These are phyloP conservation scores for Calonectria henricotiae DNA, from an alignment of 2,329 filamentous ascomycete species.

Conservation along the genomic window DNA sequence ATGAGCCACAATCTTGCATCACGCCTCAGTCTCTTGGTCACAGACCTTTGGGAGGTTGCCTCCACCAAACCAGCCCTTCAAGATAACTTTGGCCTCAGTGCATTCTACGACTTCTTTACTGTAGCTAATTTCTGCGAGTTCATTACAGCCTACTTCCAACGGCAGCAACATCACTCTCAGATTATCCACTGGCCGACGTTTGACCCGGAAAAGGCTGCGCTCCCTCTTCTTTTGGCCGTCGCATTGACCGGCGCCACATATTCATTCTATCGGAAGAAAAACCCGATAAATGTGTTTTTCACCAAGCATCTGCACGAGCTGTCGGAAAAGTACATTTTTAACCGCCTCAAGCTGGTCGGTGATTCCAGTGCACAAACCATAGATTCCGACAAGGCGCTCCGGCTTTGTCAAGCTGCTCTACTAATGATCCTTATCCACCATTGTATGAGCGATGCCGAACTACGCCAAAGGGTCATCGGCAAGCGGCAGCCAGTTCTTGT, in stretches of 20 bases:
- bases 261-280: not conserved
- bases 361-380: not conserved
- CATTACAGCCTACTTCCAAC: not conserved
- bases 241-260: not conserved
- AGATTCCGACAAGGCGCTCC: not conserved
- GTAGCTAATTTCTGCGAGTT: not conserved
- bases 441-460: conserved; percentile 23
- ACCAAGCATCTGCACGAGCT: conserved; percentile 7
- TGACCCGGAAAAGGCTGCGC: not conserved
- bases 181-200: conserved; percentile 10
- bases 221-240: not conserved
- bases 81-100: not conserved
- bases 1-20: not conserved
- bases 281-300: not conserved
- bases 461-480: conserved; percentile 30
- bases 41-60: not conserved
- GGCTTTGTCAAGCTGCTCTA: conserved; percentile 40
- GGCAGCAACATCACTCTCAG: not conserved
- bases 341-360: conserved; percentile 18
- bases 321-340: conserved; percentile 41
- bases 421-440: conserved; percentile 35
- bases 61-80: not conserved
- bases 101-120: not conserved
- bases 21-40: not conserved
- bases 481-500: conserved; percentile 35